Percentiles rank a stretch among this genome's conserved stretches.
phyloP scores from a whole-genome alignment of 2,329 filamentous ascomycete genomes.

The Botrytis pseudocinerea region DNA sequence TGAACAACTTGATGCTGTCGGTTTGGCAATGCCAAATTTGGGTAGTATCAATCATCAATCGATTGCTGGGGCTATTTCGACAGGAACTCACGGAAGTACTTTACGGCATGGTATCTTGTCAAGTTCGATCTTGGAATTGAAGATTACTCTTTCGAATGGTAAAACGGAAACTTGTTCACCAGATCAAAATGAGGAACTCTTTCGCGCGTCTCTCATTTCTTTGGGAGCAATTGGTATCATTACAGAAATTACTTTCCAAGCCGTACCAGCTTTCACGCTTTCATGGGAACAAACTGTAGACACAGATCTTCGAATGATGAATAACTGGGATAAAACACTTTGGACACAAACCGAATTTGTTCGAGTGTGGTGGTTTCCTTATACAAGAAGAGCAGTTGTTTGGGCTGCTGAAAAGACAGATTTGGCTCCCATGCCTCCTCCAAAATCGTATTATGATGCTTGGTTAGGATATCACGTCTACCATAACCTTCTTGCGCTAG shows the following conservation, averaged over 20 bases:
- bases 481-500: conserved; percentile 82
- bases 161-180: conserved; percentile 69
- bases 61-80: conserved; percentile 87
- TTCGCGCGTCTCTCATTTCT: conserved; percentile 82
- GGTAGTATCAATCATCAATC: conserved; percentile 96
- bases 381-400: conserved; percentile 81
- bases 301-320: conserved; percentile 66
- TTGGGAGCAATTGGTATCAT: conserved; percentile 90
- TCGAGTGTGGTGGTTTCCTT: conserved; percentile 96
- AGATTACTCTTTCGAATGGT: conserved; percentile 81
- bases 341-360: conserved; percentile 89
- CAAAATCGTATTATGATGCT: conserved; percentile 75
- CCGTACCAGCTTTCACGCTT: conserved; percentile 79
- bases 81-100: conserved; percentile 90
- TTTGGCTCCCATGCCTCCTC: conserved; percentile 57
- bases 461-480: conserved; percentile 84
- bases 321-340: conserved; percentile 69
- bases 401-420: conserved; percentile 85
- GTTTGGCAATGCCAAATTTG: conserved; percentile 84
- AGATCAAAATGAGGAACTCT: conserved; percentile 70
- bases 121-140: conserved; percentile 71
- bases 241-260: conserved; percentile 81
- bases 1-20: conserved; percentile 68
- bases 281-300: conserved; percentile 82
- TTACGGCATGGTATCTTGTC: conserved; percentile 81